Base-by-base conservation (phyloP, 1,139 yeast species). In the Eremothecium coryli region DNA sequence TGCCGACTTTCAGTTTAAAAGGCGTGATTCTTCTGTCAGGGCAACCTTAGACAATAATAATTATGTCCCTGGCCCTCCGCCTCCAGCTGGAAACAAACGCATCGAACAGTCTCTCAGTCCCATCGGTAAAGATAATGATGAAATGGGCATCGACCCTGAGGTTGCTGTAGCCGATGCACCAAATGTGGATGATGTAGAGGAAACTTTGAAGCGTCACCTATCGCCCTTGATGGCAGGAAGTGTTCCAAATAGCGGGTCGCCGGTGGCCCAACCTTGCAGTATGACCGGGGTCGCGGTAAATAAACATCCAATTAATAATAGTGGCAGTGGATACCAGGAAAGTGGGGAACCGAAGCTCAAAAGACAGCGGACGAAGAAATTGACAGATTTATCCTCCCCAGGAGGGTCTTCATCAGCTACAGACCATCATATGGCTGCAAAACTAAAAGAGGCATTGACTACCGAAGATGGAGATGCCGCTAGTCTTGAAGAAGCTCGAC, bases 401-500 rank as follows among this genome's bases (percentile, higher is more conserved):
- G 30, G n/a, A 14, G 8, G 22, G 9, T 27, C 30, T 3, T 16
- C 30, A 9, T 13, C 14, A 4, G n/a, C 28, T 25, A 18, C 30
- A 4, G 30, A 27, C 17, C 30, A 27, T 17, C 30, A 27, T 16
- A 27, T 27, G 22, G 30, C 30, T 14, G 30, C 30, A 15, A 27
- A 27, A 17, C 22, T 27, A 7, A 27, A 27, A 14, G 30, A 27
- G 14, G 30, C 30, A 27, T 27, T 27, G 22, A 27, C 22, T 4
- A 12, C 26, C 14, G 30, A 27, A 10, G 30, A 27, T 16, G 22
- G 11, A n/a, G 30, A 16, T n/a, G 14, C 30, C 9, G 30, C 30
- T 4, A 25, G 30, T 11, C 18, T 37, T 5, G 80, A 73, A 31
- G 78, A 74, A 49, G 78, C 76, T 2, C 63, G 79, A 32, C 88